These are phyloP conservation scores for Mycena amicta DNA, from an alignment of 768 basidiomycete species.

Conservation along the genomic window DNA sequence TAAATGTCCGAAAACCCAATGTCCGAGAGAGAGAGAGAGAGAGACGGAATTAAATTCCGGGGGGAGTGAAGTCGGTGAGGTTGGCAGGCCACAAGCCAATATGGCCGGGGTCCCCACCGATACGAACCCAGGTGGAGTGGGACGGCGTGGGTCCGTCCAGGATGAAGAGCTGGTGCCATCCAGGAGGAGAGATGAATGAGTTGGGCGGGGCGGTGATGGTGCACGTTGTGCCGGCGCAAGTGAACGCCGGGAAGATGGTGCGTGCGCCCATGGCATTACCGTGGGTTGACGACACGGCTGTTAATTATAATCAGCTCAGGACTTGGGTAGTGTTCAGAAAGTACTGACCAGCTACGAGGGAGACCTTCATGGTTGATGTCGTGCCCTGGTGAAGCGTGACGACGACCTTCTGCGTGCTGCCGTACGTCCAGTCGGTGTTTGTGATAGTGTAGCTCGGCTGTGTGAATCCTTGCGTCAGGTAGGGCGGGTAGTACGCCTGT, in stretches of 20 bases:
- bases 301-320: too few species aligned
- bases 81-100: conserved; percentile 73
- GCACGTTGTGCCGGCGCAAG: conserved; percentile 68
- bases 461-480: conserved; percentile 62
- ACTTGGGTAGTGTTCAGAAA: too few species aligned
- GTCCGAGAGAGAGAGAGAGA: not conserved
- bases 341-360: conserved; percentile 63
- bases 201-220: conserved; percentile 81
- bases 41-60: not conserved
- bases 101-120: conserved; percentile 72
- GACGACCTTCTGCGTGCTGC: conserved; percentile 54
- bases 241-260: conserved; percentile 73
- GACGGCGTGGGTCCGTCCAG: conserved; percentile 81
- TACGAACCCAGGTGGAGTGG: conserved; percentile 72
- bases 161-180: conserved; percentile 77
- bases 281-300: conserved; percentile 75
- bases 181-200: conserved; percentile 66
- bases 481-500: conserved; percentile 87
- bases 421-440: conserved; percentile 65
- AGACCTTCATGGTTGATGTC: conserved; percentile 52
- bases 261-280: conserved; percentile 77
- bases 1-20: too few species aligned
- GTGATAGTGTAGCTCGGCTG: conserved; percentile 66
- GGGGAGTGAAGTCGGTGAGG: conserved; percentile 55
- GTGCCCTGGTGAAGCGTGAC: conserved; percentile 48